These are phyloP conservation scores for Dillenia turbinata DNA, from an alignment of 164 flowering plant species.

Conservation along the genomic window DNA sequence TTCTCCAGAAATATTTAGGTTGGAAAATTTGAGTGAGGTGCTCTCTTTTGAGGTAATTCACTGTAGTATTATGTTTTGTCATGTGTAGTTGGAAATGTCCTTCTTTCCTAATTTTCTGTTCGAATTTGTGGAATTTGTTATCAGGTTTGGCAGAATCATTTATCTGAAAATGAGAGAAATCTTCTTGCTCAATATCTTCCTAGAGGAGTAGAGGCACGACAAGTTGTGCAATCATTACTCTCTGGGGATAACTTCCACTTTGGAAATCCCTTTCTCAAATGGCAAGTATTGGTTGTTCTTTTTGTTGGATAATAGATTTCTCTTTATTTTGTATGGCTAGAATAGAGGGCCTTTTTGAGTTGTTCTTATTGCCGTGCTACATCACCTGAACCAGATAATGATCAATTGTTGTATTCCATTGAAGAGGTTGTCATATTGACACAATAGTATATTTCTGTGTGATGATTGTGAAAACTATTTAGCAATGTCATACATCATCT, in stretches of 20 bases:
- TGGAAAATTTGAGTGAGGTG: constrained; percentile 50
- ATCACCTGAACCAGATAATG: too few relatives aligned
- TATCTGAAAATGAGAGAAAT: constrained; percentile 63
- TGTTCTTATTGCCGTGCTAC: too few relatives aligned
- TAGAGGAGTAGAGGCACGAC: constrained; percentile 37
- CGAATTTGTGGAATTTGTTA: constrained; percentile 5
- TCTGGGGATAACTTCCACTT: constrained; percentile 67
- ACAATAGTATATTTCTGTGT: too few relatives aligned
- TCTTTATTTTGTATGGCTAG: too few relatives aligned
- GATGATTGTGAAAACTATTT: too few relatives aligned
- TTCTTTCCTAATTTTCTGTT: not conserved
- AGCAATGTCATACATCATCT: too few relatives aligned
- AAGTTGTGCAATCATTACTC: constrained; percentile 56
- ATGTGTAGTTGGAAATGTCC: not conserved
- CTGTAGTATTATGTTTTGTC: constrained; percentile 1
- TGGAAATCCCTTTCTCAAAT: constrained; percentile 74
- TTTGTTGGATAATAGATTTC: not conserved
- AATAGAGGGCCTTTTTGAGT: too few relatives aligned
- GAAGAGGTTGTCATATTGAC: too few relatives aligned
- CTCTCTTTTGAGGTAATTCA: constrained; percentile 67
- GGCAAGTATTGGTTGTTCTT: constrained; percentile 38
- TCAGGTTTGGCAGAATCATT: constrained; percentile 67
- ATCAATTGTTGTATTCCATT: too few relatives aligned
- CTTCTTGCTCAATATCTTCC: constrained; percentile 73
- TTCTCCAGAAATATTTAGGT: constrained; percentile 60